Evolutionary conservation across 306 rosid genomes (phyloP).

Genomic region (Quercus berberidifolia): DNA sequence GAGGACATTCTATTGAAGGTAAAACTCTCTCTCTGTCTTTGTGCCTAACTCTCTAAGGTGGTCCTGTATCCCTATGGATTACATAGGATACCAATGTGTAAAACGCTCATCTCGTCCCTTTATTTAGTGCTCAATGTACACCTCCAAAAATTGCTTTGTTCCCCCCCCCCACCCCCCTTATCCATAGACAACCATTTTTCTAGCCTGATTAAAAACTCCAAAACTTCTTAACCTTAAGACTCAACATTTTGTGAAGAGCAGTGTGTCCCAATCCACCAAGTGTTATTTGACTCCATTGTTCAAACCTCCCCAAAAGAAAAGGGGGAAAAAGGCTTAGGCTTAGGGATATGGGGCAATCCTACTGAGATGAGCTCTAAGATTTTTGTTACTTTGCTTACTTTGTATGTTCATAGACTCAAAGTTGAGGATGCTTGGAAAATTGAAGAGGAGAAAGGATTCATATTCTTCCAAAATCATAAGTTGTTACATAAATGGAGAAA

Average conservation of each 20-base stretch:
- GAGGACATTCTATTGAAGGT: constrained; percentile 65
- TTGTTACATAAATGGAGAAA: background rate
- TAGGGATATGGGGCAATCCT: background rate
- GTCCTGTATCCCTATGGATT: background rate
- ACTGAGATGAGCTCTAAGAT: background rate
- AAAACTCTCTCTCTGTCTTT: background rate
- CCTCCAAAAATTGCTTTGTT: background rate
- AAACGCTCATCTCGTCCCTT: background rate
- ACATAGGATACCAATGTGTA: background rate
- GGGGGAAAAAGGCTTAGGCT: background rate
- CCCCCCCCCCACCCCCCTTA: background rate
- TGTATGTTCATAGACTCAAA: too few species aligned
- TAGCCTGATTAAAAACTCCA: background rate
- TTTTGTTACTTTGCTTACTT: background rate
- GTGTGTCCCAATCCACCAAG: background rate
- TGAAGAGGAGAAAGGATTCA: background rate
- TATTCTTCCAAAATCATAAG: background rate
- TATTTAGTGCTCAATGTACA: background rate
- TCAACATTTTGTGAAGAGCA: background rate
- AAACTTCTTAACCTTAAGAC: background rate
- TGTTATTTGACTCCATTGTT: background rate
- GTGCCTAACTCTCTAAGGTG: background rate
- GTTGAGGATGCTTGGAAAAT: too few species aligned
- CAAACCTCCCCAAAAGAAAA: background rate
- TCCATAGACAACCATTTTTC: background rate